Percentiles rank a stretch among this genome's conserved stretches.
phyloP scores from a whole-genome alignment of 164 flowering plant species.

The Vitis rotundifolia region DNA sequence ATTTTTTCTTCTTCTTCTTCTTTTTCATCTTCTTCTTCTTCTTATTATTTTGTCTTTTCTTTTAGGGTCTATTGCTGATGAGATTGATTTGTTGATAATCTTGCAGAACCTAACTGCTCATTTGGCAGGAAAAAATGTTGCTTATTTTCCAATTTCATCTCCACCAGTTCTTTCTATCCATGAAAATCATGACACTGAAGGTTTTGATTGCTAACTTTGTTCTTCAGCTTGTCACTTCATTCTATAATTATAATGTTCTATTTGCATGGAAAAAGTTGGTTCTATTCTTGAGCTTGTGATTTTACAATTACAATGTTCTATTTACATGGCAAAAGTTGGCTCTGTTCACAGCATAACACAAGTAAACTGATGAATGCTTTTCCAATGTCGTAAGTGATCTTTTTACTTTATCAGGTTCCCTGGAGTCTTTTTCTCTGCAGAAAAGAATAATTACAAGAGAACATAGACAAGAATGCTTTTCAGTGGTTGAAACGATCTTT shows the following conservation, averaged over 20 bases:
- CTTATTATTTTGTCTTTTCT: neutral
- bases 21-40: too few relatives aligned
- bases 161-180: conserved; percentile 68
- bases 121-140: conserved; percentile 47
- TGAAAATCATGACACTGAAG: conserved; percentile 33
- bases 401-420: conserved; percentile 33
- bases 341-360: too few relatives aligned
- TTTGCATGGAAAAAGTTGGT: too few relatives aligned
- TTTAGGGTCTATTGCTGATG: neutral
- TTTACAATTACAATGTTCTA: neutral
- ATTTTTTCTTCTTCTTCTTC: too few relatives aligned
- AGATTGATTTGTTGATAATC: neutral
- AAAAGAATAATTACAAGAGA: conserved; percentile 44
- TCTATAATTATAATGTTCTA: neutral
- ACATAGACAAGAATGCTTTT: conserved; percentile 72
- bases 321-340: too few relatives aligned
- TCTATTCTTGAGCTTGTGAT: too few relatives aligned
- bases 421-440: conserved; percentile 36
- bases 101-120: conserved; percentile 54
- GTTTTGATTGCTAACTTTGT: conserved; percentile 16
- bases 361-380: neutral
- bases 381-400: neutral
- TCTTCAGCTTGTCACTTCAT: neutral
- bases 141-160: conserved; percentile 57
- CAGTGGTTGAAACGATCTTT: conserved; percentile 55